A percentile compares a stretch with the other conserved stretches of the same genome.
These are phyloP conservation scores for Rhizopogon vinicolor DNA, from an alignment of 768 basidiomycete genomes.

Conservation along the genomic window DNA sequence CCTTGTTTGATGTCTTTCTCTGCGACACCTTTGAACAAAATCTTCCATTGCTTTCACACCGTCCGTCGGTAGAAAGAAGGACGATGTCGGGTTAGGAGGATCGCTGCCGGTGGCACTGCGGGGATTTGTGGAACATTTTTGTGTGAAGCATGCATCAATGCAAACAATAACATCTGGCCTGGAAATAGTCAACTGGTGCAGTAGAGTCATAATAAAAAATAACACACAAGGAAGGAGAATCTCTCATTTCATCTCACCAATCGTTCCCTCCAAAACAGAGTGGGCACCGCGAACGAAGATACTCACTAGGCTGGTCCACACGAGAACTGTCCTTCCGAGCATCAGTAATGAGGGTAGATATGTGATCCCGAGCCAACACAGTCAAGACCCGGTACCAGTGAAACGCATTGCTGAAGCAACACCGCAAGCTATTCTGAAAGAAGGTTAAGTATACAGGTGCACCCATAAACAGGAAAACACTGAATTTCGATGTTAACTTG, in stretches of 20 bases:
- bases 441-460: neutral
- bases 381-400: constrained; percentile 21
- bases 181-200: neutral
- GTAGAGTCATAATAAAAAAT: neutral
- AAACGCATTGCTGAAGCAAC: constrained; percentile 20
- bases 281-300: constrained; percentile 19
- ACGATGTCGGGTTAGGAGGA: neutral
- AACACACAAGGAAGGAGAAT: neutral
- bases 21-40: neutral
- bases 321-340: neutral
- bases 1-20: neutral
- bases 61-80: neutral
- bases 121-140: constrained; percentile 19
- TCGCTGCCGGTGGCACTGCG: neutral
- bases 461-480: neutral
- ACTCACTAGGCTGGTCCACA: constrained; percentile 10
- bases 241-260: neutral
- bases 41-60: neutral
- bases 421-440: constrained; percentile 17
- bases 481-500: constrained; percentile 14
- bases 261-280: constrained; percentile 18
- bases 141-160: constrained; percentile 31
- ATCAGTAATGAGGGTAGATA: constrained; percentile 3
- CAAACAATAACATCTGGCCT: constrained; percentile 25
- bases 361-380: constrained; percentile 5